Conservation (phyloP, 257 asterid species). For the Penstemon davidsonii region DNA sequence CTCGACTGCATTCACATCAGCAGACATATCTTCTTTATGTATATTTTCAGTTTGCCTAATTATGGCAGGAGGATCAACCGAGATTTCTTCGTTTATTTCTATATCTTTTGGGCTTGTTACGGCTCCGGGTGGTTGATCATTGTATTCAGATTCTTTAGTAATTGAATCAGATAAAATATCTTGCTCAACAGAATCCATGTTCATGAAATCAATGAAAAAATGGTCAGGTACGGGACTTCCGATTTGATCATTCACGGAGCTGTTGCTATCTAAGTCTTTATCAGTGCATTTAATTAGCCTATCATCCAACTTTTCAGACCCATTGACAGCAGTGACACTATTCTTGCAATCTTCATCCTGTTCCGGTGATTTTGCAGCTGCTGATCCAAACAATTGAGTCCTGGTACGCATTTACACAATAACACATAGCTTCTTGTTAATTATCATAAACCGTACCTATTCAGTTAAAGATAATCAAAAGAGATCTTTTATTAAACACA, state of each 20-base stretch:
- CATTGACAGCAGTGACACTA: constrained; percentile 22
- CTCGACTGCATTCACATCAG: constrained; percentile 26
- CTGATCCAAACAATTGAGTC: constrained; percentile 28
- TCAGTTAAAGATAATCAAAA: background rate
- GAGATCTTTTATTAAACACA: constrained; percentile 11
- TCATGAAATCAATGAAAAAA: constrained; percentile 34
- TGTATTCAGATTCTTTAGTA: constrained; percentile 24
- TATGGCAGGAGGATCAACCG: constrained; percentile 28
- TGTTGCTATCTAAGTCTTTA: constrained; percentile 22
- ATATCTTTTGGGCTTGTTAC: constrained; percentile 28
- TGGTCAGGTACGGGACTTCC: constrained; percentile 39
- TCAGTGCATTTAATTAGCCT: constrained; percentile 26
- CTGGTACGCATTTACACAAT: constrained; percentile 35
- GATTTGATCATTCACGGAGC: constrained; percentile 21
- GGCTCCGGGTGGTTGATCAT: constrained; percentile 32
- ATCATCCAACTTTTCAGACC: constrained; percentile 27
- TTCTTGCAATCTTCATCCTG: constrained; percentile 30
- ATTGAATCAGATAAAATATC: constrained; percentile 25
- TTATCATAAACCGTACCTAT: background rate
- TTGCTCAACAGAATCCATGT: constrained; percentile 36
- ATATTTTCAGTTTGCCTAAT: constrained; percentile 34
- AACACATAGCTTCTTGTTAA: constrained; percentile 14
- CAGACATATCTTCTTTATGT: constrained; percentile 18
- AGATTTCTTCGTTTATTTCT: constrained; percentile 27
- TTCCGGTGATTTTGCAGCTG: constrained; percentile 33